Percentiles rank a stretch among this genome's conserved stretches.
These are phyloP conservation scores for Alliaria petiolata DNA, from an alignment of 345 rosid genomes.

Conservation along the genomic window DNA sequence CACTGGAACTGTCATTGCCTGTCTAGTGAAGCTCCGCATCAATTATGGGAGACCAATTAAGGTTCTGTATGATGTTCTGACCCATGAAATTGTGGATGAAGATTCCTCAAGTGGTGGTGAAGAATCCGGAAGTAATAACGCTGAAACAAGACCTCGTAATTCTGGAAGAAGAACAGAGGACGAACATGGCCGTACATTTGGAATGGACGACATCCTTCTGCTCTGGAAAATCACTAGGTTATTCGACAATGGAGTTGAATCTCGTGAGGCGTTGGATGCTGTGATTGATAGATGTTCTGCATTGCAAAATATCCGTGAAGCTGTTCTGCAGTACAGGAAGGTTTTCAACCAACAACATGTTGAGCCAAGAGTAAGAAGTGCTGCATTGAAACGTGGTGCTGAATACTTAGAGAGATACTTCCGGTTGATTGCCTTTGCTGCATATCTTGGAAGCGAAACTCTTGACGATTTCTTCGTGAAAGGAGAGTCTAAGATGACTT, in stretches of 20 bases:
- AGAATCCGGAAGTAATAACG: conserved; percentile 55
- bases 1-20: conserved; percentile 96
- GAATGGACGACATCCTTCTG: conserved; percentile 83
- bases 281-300: conserved; percentile 95
- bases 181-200: conserved; percentile 66
- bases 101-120: conserved; percentile 88
- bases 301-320: conserved; percentile 91
- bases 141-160: conserved; percentile 34
- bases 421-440: conserved; percentile 91
- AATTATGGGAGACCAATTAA: conserved; percentile 83
- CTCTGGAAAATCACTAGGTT: conserved; percentile 91
- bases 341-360: conserved; percentile 86
- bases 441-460: conserved; percentile 94
- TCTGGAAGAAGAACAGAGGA: conserved; percentile 35
- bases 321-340: conserved; percentile 83
- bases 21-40: conserved; percentile 86
- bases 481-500: conserved; percentile 73
- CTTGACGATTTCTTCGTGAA: conserved; percentile 84
- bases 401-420: conserved; percentile 91
- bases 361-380: conserved; percentile 86
- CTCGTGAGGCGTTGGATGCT: conserved; percentile 91
- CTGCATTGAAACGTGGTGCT: conserved; percentile 91
- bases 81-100: conserved; percentile 68
- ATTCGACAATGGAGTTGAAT: conserved; percentile 86
- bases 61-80: conserved; percentile 52